Base-by-base conservation (phyloP, 73 alveolate genomes). In the Paramecium bursaria region DNA sequence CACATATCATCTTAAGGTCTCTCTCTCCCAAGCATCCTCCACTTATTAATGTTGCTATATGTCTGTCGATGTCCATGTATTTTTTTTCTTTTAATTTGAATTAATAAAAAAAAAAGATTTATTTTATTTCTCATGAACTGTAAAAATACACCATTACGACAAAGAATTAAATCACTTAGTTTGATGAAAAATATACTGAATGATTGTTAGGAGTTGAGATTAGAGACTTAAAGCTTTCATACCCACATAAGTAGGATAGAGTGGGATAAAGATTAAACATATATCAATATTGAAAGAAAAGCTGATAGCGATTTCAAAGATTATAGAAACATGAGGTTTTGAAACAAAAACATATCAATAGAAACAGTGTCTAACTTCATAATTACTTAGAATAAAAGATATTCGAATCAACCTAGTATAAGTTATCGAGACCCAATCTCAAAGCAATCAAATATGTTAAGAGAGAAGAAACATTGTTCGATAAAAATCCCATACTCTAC, bases 1-100 rank as follows among this genome's bases (percentile, higher is more conserved):
- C 95, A 51, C 95, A 89, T 48, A 91, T 74, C 1, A 47, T 76
- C 76, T 82, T 88, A 53, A 91, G 52, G 39, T 91, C 96, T 46
- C 90, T 75, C 67, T 91, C 96, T 39, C 92, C 75, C 15, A 91
- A 47, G 42, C 96, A 79, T 48, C 90, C 92, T 67, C 82, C 82
- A 21, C 42, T 39, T 21, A 67, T 33, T 9, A 67, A 27, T 39
- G 82, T 39, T 67, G 54, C 27, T 4, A 67, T 67, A 11, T 67
- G 82, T 17, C 82, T 29, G 44, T 67, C 82, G 55, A 67, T 67
- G 44, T 67, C 82, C 82, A 67, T 67, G 17, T 29, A 26, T 57
- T 25, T 29, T 57, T 57, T 25, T 26, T 57, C 17, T 57, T 25
- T 44, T 57, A 25, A 26, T 57, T 26, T 54, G n/a, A n/a, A n/a